A percentile compares a stretch with the other conserved stretches of the same genome.
These are phyloP conservation scores for Epithemia pelagica DNA, from an alignment of 108 stramenopile species.

Conservation along the genomic window DNA sequence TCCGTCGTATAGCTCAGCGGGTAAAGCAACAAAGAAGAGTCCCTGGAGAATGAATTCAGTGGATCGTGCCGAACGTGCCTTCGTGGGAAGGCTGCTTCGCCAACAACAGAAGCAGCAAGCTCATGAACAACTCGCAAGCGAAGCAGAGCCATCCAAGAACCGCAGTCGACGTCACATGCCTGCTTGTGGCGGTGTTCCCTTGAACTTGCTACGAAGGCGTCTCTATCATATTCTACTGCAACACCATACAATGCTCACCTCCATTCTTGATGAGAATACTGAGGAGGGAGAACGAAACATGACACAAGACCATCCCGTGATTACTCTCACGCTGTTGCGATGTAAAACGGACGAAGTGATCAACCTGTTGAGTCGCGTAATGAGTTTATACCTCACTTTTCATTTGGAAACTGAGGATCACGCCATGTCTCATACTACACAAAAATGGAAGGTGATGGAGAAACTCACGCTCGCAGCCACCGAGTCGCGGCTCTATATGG, in stretches of 20 bases:
- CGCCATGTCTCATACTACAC: not conserved
- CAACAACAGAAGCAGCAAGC: not conserved
- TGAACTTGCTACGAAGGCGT: not conserved
- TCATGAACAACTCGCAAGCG: no score
- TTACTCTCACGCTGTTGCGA: not conserved
- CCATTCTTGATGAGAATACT: not conserved
- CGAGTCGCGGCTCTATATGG: not conserved
- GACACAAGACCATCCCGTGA: not conserved
- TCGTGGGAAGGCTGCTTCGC: not conserved
- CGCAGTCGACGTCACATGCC: not conserved
- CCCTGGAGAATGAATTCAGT: not conserved
- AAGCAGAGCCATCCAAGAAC: no score
- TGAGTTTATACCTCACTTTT: not conserved
- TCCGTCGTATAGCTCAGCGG: not conserved
- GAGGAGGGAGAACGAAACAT: no score
- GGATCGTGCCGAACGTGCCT: not conserved
- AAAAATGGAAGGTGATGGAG: not conserved
- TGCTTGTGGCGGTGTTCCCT: not conserved
- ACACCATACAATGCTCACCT: not conserved
- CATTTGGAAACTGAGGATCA: no score
- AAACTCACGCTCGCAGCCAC: not conserved
- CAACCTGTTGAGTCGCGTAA: not conserved
- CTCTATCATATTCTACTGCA: not conserved
- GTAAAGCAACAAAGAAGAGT: no score
- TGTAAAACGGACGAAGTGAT: not conserved